A percentile compares a stretch with the other conserved stretches of the same genome.
Conservation (phyloP, 805 yeast species). For the Ogataea methylovora region DNA sequence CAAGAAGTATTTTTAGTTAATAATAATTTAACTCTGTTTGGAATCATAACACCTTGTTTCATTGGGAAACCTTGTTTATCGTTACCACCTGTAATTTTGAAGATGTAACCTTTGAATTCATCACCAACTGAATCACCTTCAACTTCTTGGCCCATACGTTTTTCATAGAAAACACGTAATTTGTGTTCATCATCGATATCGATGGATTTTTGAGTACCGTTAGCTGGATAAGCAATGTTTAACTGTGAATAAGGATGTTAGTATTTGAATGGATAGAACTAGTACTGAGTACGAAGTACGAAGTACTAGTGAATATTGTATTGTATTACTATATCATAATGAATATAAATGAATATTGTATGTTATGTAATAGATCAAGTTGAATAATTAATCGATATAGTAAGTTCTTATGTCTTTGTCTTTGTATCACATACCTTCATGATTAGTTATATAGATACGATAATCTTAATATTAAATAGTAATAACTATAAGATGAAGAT, state of each 20-base stretch:
- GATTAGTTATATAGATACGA: too few relatives aligned
- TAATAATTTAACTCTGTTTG: conserved; percentile 97
- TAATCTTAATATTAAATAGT: too few relatives aligned
- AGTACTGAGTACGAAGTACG: too few relatives aligned
- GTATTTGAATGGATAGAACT: conserved; percentile 7
- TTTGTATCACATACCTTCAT: too few relatives aligned
- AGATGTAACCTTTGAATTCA: conserved; percentile 98
- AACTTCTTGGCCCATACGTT: conserved; percentile 99
- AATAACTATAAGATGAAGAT: too few relatives aligned
- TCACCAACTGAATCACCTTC: conserved; percentile 98
- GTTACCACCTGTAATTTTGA: conserved; percentile 99
- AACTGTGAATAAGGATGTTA: conserved; percentile 43
- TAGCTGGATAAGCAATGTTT: conserved; percentile 99
- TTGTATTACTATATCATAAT: too few relatives aligned
- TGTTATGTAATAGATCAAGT: too few relatives aligned
- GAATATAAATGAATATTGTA: too few relatives aligned
- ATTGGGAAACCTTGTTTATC: conserved; percentile 99
- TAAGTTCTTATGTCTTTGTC: too few relatives aligned
- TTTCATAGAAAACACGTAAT: conserved; percentile 96
- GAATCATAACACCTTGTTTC: conserved; percentile 99
- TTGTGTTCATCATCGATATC: conserved; percentile 99
- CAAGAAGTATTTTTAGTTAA: conserved; percentile 92
- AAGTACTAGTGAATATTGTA: too few relatives aligned
- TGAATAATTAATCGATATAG: too few relatives aligned
- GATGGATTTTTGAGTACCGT: conserved; percentile 98